Evolutionary conservation across 1,139 yeast species (phyloP).

Genomic region (Sugiyamaella castrensis): DNA sequence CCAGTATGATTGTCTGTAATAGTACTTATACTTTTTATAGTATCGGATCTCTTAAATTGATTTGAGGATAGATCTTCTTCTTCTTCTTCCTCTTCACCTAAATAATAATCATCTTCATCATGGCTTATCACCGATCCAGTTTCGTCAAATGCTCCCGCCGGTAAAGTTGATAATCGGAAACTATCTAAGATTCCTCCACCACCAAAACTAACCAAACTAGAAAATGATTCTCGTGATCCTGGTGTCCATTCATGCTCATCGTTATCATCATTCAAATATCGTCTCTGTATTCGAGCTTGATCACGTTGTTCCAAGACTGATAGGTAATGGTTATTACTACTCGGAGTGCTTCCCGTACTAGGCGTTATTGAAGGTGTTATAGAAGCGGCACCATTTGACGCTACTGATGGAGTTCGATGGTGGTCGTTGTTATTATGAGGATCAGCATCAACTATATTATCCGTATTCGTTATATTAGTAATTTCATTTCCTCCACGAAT

Average conservation of each 20-base stretch:
- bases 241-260: slow-evolving; percentile 20
- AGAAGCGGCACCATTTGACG: no score
- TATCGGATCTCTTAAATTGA: slow-evolving; percentile 1
- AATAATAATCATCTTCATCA: slow-evolving; percentile 8
- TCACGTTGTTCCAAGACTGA: no score
- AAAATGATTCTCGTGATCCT: slow-evolving; percentile 16
- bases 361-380: no score
- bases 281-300: no score
- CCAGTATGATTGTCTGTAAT: neutral
- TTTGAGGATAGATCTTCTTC: neutral
- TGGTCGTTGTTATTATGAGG: no score
- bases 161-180: slow-evolving; percentile 30
- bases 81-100: neutral
- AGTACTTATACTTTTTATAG: neutral
- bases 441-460: no score
- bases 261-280: neutral
- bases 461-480: no score
- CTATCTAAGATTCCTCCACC: slow-evolving; percentile 33
- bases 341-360: no score
- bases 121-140: neutral
- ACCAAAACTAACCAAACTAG: slow-evolving; percentile 18
- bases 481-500: no score
- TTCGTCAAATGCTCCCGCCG: slow-evolving; percentile 9
- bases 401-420: no score
- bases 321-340: no score